Evolutionary conservation across 495 filamentous ascomycete genomes (phyloP).

Genomic region (Aspergillus mulundensis): DNA sequence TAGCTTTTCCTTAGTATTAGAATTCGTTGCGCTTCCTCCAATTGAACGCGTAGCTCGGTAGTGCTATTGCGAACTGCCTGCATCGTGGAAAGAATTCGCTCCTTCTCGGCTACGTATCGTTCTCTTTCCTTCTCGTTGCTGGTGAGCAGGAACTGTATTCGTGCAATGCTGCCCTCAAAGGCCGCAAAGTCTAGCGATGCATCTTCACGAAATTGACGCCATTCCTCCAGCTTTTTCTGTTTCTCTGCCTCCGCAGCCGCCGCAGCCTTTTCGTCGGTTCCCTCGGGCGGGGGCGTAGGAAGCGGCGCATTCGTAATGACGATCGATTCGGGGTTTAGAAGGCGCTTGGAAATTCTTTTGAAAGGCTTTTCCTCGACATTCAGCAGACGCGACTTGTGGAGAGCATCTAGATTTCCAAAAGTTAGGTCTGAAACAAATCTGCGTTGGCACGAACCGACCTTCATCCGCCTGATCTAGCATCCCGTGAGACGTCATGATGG

Average conservation of each 20-base stretch:
- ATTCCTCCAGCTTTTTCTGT: constrained; percentile 50
- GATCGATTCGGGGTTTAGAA: constrained; percentile 62
- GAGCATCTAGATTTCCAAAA: constrained; percentile 55
- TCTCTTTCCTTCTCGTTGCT: constrained; percentile 83
- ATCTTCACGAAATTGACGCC: constrained; percentile 68
- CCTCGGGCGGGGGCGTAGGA: constrained; percentile 69
- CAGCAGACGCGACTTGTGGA: constrained; percentile 87
- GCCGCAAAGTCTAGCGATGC: constrained; percentile 84
- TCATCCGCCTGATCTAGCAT: constrained; percentile 49
- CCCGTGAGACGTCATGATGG: constrained; percentile 44
- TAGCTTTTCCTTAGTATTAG: constrained; percentile 80
- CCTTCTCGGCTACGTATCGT: constrained; percentile 77
- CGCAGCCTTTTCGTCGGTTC: constrained; percentile 39
- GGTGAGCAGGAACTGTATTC: constrained; percentile 79
- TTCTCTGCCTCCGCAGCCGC: constrained; percentile 31
- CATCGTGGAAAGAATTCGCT: constrained; percentile 69
- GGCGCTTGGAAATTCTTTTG: constrained; percentile 79
- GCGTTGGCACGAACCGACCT: constrained; percentile 32
- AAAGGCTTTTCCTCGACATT: constrained; percentile 91
- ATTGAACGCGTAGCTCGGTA: constrained; percentile 59
- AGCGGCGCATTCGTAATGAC: constrained; percentile 50
- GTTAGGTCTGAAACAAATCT: constrained; percentile 13
- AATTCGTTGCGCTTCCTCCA: constrained; percentile 71
- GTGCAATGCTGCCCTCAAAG: constrained; percentile 81
- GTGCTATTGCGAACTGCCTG: constrained; percentile 75